phyloP scores from a whole-genome alignment of 176 grass and related monocot species.

The Eragrostis nindensis region DNA sequence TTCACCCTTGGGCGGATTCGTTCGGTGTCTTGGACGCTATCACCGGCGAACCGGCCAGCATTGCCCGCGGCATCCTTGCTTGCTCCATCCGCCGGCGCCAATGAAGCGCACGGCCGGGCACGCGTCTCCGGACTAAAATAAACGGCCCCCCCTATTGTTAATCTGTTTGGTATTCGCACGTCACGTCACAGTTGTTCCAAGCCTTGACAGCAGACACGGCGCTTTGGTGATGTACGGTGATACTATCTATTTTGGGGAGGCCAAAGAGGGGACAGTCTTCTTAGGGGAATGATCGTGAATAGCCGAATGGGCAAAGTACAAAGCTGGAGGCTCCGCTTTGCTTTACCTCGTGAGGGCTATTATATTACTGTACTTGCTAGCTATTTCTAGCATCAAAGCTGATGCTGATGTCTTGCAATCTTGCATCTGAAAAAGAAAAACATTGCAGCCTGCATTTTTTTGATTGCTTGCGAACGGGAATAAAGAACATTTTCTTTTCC shows the following conservation, averaged over 20 bases:
- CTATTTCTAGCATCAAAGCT: slow-evolving; percentile 3
- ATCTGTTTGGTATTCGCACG: neutral
- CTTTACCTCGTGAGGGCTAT: no score
- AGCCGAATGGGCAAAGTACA: neutral
- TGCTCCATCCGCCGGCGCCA: slow-evolving; percentile 3
- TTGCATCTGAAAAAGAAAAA: neutral
- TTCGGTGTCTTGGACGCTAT: slow-evolving; percentile 31
- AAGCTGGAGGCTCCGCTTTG: neutral
- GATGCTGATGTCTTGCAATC: neutral
- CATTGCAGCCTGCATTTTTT: neutral
- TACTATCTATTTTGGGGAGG: neutral
- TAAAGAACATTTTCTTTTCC: neutral
- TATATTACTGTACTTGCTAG: neutral
- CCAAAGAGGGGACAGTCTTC: neutral
- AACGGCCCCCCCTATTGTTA: neutral
- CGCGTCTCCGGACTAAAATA: neutral
- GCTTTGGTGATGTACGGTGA: neutral
- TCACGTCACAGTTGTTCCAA: neutral
- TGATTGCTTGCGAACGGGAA: neutral
- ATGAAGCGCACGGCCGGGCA: neutral
- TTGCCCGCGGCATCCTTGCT: slow-evolving; percentile 11
- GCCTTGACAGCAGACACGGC: neutral
- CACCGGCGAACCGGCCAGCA: neutral
- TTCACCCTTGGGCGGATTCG: slow-evolving; percentile 41
- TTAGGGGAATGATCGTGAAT: neutral